phyloP scores from a whole-genome alignment of 495 filamentous ascomycete genomes.

The Aspergillus diversus region DNA sequence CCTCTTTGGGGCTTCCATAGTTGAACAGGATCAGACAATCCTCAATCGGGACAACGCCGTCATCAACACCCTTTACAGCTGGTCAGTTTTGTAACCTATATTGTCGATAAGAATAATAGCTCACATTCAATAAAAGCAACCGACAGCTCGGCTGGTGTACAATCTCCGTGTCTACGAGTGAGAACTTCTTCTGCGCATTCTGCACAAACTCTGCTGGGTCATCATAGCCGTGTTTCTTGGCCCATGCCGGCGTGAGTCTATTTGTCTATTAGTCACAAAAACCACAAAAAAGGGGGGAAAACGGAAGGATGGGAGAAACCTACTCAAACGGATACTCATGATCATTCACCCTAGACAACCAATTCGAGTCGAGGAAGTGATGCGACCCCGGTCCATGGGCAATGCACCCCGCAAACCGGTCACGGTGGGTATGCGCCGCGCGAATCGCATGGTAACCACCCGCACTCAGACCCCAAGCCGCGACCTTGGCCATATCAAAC shows the following conservation, averaged over 20 bases:
- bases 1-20: constrained; percentile 75
- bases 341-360: constrained; percentile 68
- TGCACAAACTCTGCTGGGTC: constrained; percentile 62
- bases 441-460: constrained; percentile 80
- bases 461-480: constrained; percentile 72
- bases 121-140: constrained; percentile 69
- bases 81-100: background rate
- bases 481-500: constrained; percentile 65
- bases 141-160: constrained; percentile 63
- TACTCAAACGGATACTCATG: constrained; percentile 79
- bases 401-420: constrained; percentile 61
- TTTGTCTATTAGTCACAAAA: background rate
- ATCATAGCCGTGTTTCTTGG: constrained; percentile 71
- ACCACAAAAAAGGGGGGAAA: background rate
- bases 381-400: constrained; percentile 75
- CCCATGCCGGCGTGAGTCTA: constrained; percentile 65
- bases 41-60: constrained; percentile 78
- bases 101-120: constrained; percentile 16
- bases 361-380: constrained; percentile 66
- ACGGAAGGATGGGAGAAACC: constrained; percentile 27
- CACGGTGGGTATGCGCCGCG: constrained; percentile 70
- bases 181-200: constrained; percentile 70
- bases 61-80: constrained; percentile 59
- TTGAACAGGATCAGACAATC: constrained; percentile 71
- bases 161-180: constrained; percentile 70